Conservation (phyloP, 2,329 filamentous ascomycete genomes). For the Stagonosporopsis cucurbitacearum region DNA sequence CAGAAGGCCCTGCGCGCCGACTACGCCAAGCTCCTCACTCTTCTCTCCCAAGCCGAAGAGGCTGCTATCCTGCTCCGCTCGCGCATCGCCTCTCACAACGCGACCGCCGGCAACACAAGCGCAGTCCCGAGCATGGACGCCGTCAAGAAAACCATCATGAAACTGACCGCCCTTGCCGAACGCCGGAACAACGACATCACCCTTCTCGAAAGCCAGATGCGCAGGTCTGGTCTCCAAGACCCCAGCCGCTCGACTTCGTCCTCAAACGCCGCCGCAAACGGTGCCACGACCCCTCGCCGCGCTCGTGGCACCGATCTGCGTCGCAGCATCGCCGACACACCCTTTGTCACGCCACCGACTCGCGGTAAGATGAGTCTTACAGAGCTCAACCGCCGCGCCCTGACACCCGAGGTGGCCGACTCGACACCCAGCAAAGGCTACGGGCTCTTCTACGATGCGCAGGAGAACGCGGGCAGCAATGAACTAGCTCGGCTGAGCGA, state of each 20-base stretch:
- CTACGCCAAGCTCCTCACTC: conserved; percentile 75
- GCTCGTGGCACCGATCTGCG: conserved; percentile 23
- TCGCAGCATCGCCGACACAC: conserved; percentile 32
- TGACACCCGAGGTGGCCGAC: conserved; percentile 40
- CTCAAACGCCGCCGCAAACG: conserved; percentile 4
- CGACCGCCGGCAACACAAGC: conserved; percentile 54
- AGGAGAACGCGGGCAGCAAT: conserved; percentile 33
- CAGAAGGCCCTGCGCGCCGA: conserved; percentile 82
- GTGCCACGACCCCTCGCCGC: conserved; percentile 31
- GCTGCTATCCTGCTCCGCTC: conserved; percentile 79
- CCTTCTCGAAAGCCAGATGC: conserved; percentile 85
- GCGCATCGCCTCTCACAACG: conserved; percentile 67
- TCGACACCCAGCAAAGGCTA: conserved; percentile 40
- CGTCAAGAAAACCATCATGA: conserved; percentile 86
- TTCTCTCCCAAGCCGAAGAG: conserved; percentile 80
- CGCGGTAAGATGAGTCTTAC: conserved; percentile 40
- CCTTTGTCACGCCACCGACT: conserved; percentile 49
- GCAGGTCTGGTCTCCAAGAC: conserved; percentile 61
- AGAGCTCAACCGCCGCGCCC: conserved; percentile 37
- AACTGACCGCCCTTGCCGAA: conserved; percentile 92
- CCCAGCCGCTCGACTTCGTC: conserved; percentile 33
- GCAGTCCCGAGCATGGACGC: conserved; percentile 84
- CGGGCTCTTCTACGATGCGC: conserved; percentile 45
- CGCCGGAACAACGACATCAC: conserved; percentile 90
- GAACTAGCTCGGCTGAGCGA: conserved; percentile 46